Evolutionary conservation across 1,139 yeast genomes (phyloP), one percentile per base, ranked within the genome.

Genomic region (Taphrina betulina): DNA sequence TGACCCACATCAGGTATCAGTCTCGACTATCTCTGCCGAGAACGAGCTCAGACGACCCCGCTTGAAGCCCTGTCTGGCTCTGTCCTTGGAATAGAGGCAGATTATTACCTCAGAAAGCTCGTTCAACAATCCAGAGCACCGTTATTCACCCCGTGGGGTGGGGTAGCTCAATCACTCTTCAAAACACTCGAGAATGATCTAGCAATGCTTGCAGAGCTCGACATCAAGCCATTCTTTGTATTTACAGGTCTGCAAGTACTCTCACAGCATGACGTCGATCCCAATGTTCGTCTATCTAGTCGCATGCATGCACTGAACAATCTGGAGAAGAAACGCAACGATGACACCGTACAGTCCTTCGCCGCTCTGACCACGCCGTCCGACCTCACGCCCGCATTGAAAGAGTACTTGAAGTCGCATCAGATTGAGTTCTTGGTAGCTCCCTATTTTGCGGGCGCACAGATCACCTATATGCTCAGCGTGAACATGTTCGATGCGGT

Each of bases 401-500:
- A 35, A 35, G 51, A 44, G 33, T 43, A 60, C 12, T 38, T 92
- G 60, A 75, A 77, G 48, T 78, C 76, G 23, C 74, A 77, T 56
- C 78, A 74, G 2, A 72, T 87, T 24, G 85, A 82, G 61, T 90
- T 79, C 66, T 69, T 88, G 60, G 79, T 89, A 16, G 85, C 95
- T 29, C 98, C 98, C 1, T 89, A 83, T 66, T 78, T 82, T 57
- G 81, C 96, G 0, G 81, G 89, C 68, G 80, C 85, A 55, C 97
- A 92, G 69, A 74, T 92, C 63, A 80, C 87, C 7, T 88, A 87
- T 65, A 72, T 90, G 64, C 74, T 78, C 61, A 62, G 61, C 31
- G 77, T 76, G 56, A 75, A 72, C 50, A 67, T 71, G 26, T 75
- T 90, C 58, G 70, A 83, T 51, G 81, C 83, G 20, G 77, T 88